These are phyloP conservation scores for Fusarium pilosicola DNA, from an alignment of 2,329 filamentous ascomycete species.

Conservation along the genomic window DNA sequence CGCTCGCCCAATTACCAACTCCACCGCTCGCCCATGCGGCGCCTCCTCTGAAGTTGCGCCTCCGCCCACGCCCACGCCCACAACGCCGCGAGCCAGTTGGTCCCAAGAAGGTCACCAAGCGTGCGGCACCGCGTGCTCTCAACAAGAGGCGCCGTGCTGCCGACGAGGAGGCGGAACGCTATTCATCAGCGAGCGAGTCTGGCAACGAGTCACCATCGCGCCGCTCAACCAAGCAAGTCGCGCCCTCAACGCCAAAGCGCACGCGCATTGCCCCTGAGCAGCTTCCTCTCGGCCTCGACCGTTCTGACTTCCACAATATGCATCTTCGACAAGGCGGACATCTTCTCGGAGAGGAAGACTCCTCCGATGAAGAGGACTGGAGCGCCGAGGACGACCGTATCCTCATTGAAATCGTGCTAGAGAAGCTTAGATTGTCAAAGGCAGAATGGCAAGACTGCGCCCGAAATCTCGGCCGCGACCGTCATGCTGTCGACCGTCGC, in stretches of 20 bases:
- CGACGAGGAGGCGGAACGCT: conserved; percentile 59
- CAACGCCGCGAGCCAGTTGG: conserved; percentile 47
- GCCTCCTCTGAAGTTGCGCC: conserved; percentile 63
- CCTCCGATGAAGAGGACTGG: conserved; percentile 64
- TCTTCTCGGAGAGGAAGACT: conserved; percentile 53
- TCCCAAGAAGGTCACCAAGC: conserved; percentile 63
- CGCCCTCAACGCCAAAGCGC: conserved; percentile 67
- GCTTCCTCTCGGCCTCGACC: conserved; percentile 68
- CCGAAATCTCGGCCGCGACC: conserved; percentile 69
- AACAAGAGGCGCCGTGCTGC: conserved; percentile 64
- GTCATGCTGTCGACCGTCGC: conserved; percentile 64
- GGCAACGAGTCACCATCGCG: conserved; percentile 45
- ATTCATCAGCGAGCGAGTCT: conserved; percentile 52
- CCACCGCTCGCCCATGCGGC: conserved; percentile 65
- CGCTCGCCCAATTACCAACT: conserved; percentile 58
- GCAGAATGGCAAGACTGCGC: conserved; percentile 75
- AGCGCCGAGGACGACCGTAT: conserved; percentile 71
- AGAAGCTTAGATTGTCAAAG: conserved; percentile 72
- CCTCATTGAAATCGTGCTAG: conserved; percentile 73
- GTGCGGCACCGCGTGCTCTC: conserved; percentile 56
- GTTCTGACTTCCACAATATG: conserved; percentile 65
- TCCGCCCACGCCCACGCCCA: conserved; percentile 59
- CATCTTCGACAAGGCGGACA: conserved; percentile 45
- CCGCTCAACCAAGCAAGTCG: conserved; percentile 32
- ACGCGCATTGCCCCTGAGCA: conserved; percentile 68